phyloP scores from a whole-genome alignment of 768 basidiomycete species.

The Boletus subcaerulescens region DNA sequence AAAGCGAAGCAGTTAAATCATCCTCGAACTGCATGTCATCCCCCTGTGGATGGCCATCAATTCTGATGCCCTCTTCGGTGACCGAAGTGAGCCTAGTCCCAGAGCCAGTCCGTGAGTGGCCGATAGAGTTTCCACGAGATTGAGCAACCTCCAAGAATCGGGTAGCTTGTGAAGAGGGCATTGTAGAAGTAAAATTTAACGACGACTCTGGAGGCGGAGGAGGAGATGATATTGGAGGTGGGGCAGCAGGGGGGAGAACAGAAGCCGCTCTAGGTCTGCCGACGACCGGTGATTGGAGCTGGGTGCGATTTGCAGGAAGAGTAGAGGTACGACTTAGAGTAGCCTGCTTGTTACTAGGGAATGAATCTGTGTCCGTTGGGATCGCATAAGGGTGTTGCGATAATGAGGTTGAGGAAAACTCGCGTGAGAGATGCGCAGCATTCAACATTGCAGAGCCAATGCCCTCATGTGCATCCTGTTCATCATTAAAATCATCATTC shows the following conservation, averaged over 20 bases:
- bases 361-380: conserved; percentile 37
- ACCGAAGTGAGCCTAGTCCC: conserved; percentile 56
- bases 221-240: conserved; percentile 58
- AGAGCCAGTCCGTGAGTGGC: conserved; percentile 56
- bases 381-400: conserved; percentile 52
- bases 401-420: conserved; percentile 23
- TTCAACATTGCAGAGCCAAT: conserved; percentile 47
- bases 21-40: conserved; percentile 29
- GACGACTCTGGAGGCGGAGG: conserved; percentile 49
- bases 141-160: conserved; percentile 39
- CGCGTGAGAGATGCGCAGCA: conserved; percentile 29
- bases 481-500: conserved; percentile 26
- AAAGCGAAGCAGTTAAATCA: conserved; percentile 30
- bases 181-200: conserved; percentile 24
- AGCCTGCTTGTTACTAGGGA: conserved; percentile 21
- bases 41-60: conserved; percentile 34
- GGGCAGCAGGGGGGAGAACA: conserved; percentile 60
- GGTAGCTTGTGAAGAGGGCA: conserved; percentile 29
- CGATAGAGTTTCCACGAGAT: conserved; percentile 46
- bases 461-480: conserved; percentile 39
- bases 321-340: conserved; percentile 36
- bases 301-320: conserved; percentile 30
- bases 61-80: conserved; percentile 52
- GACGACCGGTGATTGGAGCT: conserved; percentile 20
- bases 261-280: conserved; percentile 55